Evolutionary conservation across 1,284 basidiomycete species (phyloP).

Genomic region (Malassezia equina): DNA sequence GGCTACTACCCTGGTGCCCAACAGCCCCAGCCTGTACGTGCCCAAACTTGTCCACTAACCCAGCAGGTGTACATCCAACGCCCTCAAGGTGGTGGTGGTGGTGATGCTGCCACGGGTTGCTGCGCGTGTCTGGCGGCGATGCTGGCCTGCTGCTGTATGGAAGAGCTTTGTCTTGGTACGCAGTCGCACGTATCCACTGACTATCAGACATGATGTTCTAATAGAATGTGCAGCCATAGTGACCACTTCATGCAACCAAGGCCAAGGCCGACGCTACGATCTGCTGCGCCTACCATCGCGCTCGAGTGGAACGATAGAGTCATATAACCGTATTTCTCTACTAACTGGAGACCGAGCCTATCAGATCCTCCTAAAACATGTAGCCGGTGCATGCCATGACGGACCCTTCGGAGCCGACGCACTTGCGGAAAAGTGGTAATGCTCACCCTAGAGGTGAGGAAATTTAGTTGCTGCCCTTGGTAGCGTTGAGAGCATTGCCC

Average conservation of each 20-base stretch:
- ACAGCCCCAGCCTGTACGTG: constrained; percentile 19
- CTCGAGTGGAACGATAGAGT: too few relatives aligned
- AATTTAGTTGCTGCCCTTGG: neutral
- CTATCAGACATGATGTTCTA: neutral
- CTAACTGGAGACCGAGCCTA: neutral
- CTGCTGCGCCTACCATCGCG: too few relatives aligned
- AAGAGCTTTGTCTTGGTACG: constrained; percentile 20
- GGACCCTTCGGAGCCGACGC: neutral
- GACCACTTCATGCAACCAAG: too few relatives aligned
- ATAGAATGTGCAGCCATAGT: neutral
- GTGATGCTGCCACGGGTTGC: constrained; percentile 19
- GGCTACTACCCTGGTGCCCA: constrained; percentile 16
- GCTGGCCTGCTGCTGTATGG: constrained; percentile 24
- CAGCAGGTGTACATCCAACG: constrained; percentile 23
- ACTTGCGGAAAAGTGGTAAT: neutral
- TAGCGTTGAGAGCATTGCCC: neutral
- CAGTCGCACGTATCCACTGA: neutral
- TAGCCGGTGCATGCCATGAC: neutral
- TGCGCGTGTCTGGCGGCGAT: constrained; percentile 24
- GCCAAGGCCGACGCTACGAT: too few relatives aligned
- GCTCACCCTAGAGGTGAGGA: neutral
- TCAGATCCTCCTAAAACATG: neutral
- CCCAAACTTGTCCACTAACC: neutral
- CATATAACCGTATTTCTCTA: neutral
- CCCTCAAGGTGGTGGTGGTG: constrained; percentile 21